Percentiles rank a stretch among this genome's conserved stretches.
Evolutionary conservation across 495 filamentous ascomycete genomes (phyloP).

Genomic region (Tuber umbilicatum): DNA sequence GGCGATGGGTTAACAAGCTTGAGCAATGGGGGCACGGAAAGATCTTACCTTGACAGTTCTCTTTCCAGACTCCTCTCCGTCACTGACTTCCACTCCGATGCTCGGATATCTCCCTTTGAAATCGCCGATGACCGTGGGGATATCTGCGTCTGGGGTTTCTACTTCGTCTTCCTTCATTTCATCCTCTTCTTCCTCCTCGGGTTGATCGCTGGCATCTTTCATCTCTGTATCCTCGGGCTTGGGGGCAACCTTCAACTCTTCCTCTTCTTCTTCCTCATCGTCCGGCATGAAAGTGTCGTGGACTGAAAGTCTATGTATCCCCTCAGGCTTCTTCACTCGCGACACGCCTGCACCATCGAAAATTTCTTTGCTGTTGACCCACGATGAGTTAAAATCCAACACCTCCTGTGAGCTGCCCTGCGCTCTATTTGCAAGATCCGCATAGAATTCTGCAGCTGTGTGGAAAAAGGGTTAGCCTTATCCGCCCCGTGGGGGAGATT

Average conservation of each 20-base stretch:
- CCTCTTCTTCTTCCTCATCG: constrained; percentile 18
- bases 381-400: constrained; percentile 32
- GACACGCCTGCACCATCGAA: constrained; percentile 31
- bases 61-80: constrained; percentile 8
- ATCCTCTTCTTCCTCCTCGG: constrained; percentile 28
- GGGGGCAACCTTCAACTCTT: constrained; percentile 19
- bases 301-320: constrained; percentile 24
- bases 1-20: not conserved
- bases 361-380: constrained; percentile 20
- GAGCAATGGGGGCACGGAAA: constrained; percentile 6
- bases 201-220: constrained; percentile 22
- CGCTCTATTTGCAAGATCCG: constrained; percentile 35
- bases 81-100: constrained; percentile 6
- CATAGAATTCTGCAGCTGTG: constrained; percentile 36
- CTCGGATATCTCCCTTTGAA: constrained; percentile 7
- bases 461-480: not conserved
- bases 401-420: constrained; percentile 34
- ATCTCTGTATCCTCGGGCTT: constrained; percentile 21
- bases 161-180: constrained; percentile 27
- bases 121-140: constrained; percentile 10
- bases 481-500: not conserved
- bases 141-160: constrained; percentile 2
- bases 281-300: constrained; percentile 36
- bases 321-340: constrained; percentile 14
- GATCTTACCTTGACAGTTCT: constrained; percentile 23